Percentiles rank a stretch among this genome's conserved stretches.
Evolutionary conservation across 2,329 filamentous ascomycete species (phyloP).

Genomic region (Bipolaris bicolor): DNA sequence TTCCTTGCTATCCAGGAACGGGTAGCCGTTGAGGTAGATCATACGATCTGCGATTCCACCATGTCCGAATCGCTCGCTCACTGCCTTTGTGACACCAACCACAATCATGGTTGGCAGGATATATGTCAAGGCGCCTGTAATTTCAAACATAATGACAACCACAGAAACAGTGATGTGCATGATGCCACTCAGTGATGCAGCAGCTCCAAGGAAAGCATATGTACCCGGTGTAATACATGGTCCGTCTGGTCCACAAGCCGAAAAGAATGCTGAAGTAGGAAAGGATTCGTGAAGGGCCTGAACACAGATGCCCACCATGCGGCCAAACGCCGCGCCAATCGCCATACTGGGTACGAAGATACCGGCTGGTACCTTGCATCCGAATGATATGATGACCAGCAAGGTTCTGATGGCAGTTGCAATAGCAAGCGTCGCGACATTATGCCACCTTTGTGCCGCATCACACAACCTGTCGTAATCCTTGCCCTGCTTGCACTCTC

Average conservation of each 20-base stretch:
- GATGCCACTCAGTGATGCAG: slow-evolving; percentile 88
- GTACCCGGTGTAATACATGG: slow-evolving; percentile 97
- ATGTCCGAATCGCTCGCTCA: slow-evolving; percentile 89
- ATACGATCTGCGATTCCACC: slow-evolving; percentile 96
- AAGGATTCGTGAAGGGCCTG: slow-evolving; percentile 86
- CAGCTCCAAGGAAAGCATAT: slow-evolving; percentile 93
- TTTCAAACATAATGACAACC: slow-evolving; percentile 99
- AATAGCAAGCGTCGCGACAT: slow-evolving; percentile 76
- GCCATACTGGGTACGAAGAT: slow-evolving; percentile 99
- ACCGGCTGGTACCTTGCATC: slow-evolving; percentile 95
- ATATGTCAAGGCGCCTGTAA: slow-evolving; percentile 96
- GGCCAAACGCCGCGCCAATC: slow-evolving; percentile 90
- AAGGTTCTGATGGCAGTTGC: slow-evolving; percentile 82
- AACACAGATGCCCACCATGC: slow-evolving; percentile 92
- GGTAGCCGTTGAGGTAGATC: slow-evolving; percentile 99
- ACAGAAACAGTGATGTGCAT: slow-evolving; percentile 98
- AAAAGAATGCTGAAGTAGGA: slow-evolving; percentile 82
- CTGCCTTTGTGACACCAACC: slow-evolving; percentile 93
- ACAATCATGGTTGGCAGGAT: slow-evolving; percentile 99
- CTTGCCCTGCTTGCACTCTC: slow-evolving; percentile 87
- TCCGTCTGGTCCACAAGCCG: slow-evolving; percentile 85
- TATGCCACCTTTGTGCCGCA: slow-evolving; percentile 73
- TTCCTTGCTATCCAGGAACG: slow-evolving; percentile 96
- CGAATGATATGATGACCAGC: slow-evolving; percentile 93
- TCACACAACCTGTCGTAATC: slow-evolving; percentile 93